Evolutionary conservation across 208 protist species (phyloP).

Genomic region (Wallacemonas collosoma): DNA sequence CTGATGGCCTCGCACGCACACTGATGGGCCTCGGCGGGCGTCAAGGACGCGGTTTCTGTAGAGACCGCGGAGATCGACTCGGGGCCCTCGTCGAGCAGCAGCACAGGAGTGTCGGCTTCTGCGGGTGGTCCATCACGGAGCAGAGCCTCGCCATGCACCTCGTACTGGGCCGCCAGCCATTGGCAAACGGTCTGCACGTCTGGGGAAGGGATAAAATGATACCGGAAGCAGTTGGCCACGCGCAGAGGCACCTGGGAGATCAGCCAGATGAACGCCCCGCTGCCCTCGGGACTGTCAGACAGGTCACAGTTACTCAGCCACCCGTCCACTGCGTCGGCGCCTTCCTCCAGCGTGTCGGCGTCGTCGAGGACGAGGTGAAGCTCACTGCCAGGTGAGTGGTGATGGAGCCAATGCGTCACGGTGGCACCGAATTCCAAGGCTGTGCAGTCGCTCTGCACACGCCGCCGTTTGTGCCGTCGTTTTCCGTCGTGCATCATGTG

Average conservation of each 20-base stretch:
- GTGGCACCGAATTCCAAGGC: slow-evolving; percentile 54
- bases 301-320: slow-evolving; percentile 59
- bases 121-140: not conserved
- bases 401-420: slow-evolving; percentile 54
- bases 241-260: slow-evolving; percentile 70
- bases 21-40: slow-evolving; percentile 13
- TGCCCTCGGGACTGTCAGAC: slow-evolving; percentile 10
- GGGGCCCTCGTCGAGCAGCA: not conserved
- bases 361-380: slow-evolving; percentile 88
- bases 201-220: slow-evolving; percentile 66
- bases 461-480: slow-evolving; percentile 18
- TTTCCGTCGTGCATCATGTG: not conserved
- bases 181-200: slow-evolving; percentile 31
- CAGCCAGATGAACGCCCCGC: slow-evolving; percentile 65
- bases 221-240: slow-evolving; percentile 75
- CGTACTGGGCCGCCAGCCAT: slow-evolving; percentile 50
- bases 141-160: slow-evolving; percentile 1
- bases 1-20: slow-evolving; percentile 36
- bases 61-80: no score
- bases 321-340: slow-evolving; percentile 35
- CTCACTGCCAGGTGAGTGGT: slow-evolving; percentile 51
- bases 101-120: not conserved
- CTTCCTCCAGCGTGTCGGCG: slow-evolving; percentile 61
- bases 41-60: not conserved
- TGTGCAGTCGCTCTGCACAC: slow-evolving; percentile 45